A percentile compares a stretch with the other conserved stretches of the same genome.
phyloP scores from a whole-genome alignment of 192 early-diverging fungal genomes.

The Coemansia erecta region DNA sequence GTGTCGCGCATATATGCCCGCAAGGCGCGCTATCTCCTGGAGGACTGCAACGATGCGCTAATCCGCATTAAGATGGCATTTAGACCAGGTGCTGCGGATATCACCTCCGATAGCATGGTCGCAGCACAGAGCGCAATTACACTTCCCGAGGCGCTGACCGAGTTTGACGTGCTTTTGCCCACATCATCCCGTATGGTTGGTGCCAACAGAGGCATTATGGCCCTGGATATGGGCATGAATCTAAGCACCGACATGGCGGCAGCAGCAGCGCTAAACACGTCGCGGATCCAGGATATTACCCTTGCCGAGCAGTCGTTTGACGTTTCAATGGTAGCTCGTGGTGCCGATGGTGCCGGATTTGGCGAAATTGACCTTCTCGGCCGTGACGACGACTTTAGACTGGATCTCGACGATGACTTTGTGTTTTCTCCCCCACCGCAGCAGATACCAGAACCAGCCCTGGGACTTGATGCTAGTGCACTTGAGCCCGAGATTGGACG shows the following conservation, averaged over 20 bases:
- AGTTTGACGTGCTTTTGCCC: slow-evolving; percentile 89
- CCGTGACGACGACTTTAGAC: slow-evolving; percentile 57
- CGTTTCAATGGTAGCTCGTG: slow-evolving; percentile 52
- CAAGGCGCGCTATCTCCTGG: slow-evolving; percentile 93
- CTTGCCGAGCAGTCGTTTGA: slow-evolving; percentile 58
- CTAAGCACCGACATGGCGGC: slow-evolving; percentile 21
- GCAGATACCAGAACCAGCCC: slow-evolving; percentile 17
- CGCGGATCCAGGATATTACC: slow-evolving; percentile 72
- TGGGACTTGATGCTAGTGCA: slow-evolving; percentile 29
- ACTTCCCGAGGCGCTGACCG: slow-evolving; percentile 78
- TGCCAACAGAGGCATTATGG: neutral
- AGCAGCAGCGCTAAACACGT: slow-evolving; percentile 49
- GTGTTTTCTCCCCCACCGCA: slow-evolving; percentile 39
- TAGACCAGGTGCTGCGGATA: slow-evolving; percentile 73
- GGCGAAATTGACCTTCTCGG: slow-evolving; percentile 55
- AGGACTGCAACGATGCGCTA: slow-evolving; percentile 96
- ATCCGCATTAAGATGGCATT: slow-evolving; percentile 91
- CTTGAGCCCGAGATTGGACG: slow-evolving; percentile 61
- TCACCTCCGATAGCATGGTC: slow-evolving; percentile 68
- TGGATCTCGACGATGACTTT: slow-evolving; percentile 53
- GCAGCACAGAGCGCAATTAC: slow-evolving; percentile 85
- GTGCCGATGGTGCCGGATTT: slow-evolving; percentile 16
- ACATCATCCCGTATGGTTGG: slow-evolving; percentile 55
- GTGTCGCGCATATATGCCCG: slow-evolving; percentile 94
- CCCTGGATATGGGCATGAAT: slow-evolving; percentile 6